Base-by-base conservation (phyloP, 2,329 filamentous ascomycete genomes). In the Cyphellophora attinorum region DNA sequence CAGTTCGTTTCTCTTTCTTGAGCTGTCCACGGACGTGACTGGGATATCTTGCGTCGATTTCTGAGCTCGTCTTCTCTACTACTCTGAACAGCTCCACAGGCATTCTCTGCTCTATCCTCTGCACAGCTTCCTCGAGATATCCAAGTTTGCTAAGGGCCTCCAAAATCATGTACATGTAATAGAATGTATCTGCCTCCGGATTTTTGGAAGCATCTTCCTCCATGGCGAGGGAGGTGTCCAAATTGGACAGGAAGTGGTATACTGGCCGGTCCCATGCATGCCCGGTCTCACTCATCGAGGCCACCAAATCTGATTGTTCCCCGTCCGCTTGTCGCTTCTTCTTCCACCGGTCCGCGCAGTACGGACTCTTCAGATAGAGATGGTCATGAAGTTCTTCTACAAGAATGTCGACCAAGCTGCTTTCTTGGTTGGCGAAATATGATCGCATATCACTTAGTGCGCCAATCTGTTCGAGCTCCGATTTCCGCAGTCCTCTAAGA, bases 351-450 rank as follows among this genome's bases (percentile, higher is more conserved):
- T 94, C 85, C 54, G 94, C 86, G 54, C 89, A 96, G 55, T 98
- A 98, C 0, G 89, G 91, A 3, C 89, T 96, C 56, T 96, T 96
- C 25, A 98, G 75, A 54, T 98, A 98, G 3, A 98, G 70, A 60
- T 98, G 91, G 55, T 93, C 91, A 55, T 98, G 91, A 19, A 98
- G 68, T 58, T 98, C 91, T 56, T 98, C 91, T n/a, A 96, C 79
- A 37, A 98, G 58, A 34, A 96, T 96, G 53, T 98, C 91, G 52
- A 89, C 89, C 44, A 98, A 64, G 0, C 85, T 79, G 17, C 81
- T 83, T 61, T 98, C 91, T 55, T 98, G 93, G 53, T 94, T 96
- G 39, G 79, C 79, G 38, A 98, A 76, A 52, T 96, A 96, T 50
- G 78, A 78, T 37, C 85, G 76, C 46, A 98, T 62, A 49, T 98